These are phyloP conservation scores for Tuber magnatum DNA, from an alignment of 495 filamentous ascomycete species.

Conservation along the genomic window DNA sequence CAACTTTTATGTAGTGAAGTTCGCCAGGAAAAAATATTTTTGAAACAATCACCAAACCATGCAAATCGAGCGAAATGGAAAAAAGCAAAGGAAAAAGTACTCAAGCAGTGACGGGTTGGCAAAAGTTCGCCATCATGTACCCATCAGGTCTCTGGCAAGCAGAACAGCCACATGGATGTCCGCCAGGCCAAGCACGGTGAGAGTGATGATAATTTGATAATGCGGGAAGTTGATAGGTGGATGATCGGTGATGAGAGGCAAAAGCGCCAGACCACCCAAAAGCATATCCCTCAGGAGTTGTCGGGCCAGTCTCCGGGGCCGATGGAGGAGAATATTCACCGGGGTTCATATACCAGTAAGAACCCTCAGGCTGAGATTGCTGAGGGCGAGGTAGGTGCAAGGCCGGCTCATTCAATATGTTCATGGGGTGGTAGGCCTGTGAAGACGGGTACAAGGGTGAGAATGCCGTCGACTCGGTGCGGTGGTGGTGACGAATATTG, in stretches of 20 bases:
- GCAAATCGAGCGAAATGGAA: constrained; percentile 8
- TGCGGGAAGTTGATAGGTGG: constrained; percentile 43
- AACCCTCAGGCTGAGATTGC: neutral
- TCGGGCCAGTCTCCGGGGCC: constrained; percentile 60
- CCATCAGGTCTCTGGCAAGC: constrained; percentile 58
- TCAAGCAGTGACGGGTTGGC: constrained; percentile 61
- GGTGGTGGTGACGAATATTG: constrained; percentile 46
- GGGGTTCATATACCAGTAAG: neutral
- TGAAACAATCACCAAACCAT: constrained; percentile 28
- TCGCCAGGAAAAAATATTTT: constrained; percentile 22
- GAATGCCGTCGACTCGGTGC: constrained; percentile 19
- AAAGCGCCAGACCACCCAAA: constrained; percentile 41
- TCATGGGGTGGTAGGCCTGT: neutral
- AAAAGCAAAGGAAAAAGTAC: constrained; percentile 5
- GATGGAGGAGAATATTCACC: constrained; percentile 60
- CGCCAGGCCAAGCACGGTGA: constrained; percentile 55
- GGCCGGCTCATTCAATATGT: neutral
- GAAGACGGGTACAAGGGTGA: neutral
- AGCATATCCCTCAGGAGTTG: constrained; percentile 52
- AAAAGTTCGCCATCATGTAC: constrained; percentile 57
- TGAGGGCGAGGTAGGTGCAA: neutral
- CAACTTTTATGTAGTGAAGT: constrained; percentile 39
- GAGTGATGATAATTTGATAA: constrained; percentile 47
- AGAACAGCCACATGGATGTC: constrained; percentile 61
- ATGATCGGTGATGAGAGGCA: constrained; percentile 43